These are phyloP conservation scores for Hirschfeldia incana DNA, from an alignment of 345 rosid genomes.

Conservation along the genomic window DNA sequence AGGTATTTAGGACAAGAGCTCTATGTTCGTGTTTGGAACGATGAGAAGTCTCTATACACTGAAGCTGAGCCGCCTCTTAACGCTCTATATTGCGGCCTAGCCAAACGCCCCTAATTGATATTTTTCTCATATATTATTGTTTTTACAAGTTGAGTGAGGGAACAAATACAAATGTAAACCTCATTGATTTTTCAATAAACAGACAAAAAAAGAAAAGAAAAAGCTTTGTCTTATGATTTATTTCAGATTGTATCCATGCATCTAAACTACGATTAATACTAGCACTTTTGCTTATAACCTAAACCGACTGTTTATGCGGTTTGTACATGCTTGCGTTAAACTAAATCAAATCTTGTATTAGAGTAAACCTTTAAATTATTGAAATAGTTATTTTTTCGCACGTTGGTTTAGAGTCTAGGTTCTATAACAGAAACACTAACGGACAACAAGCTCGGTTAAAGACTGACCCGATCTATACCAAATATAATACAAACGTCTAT, in stretches of 20 bases:
- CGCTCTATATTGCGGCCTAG: conserved; percentile 48
- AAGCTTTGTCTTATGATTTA: background rate
- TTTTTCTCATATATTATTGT: conserved; percentile 11
- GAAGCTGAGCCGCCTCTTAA: conserved; percentile 45
- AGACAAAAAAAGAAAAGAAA: background rate
- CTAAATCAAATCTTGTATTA: background rate
- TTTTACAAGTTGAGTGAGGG: background rate
- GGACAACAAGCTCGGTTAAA: background rate
- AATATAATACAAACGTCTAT: background rate
- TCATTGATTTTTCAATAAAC: conserved; percentile 24
- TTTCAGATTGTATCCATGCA: conserved; percentile 9
- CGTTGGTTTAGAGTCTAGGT: background rate
- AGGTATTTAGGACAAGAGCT: conserved; percentile 75
- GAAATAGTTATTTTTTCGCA: no score
- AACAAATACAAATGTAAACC: conserved; percentile 11
- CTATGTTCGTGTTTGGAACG: conserved; percentile 70
- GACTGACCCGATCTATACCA: background rate
- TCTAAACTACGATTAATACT: background rate
- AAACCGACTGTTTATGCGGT: background rate
- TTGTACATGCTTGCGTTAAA: background rate
- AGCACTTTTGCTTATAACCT: background rate
- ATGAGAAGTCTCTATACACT: conserved; percentile 46
- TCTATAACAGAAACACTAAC: no score
- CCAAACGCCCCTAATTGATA: conserved; percentile 28
- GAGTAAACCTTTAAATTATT: background rate